Evolutionary conservation across 495 filamentous ascomycete genomes (phyloP).

Genomic region (Daldinia grandis): DNA sequence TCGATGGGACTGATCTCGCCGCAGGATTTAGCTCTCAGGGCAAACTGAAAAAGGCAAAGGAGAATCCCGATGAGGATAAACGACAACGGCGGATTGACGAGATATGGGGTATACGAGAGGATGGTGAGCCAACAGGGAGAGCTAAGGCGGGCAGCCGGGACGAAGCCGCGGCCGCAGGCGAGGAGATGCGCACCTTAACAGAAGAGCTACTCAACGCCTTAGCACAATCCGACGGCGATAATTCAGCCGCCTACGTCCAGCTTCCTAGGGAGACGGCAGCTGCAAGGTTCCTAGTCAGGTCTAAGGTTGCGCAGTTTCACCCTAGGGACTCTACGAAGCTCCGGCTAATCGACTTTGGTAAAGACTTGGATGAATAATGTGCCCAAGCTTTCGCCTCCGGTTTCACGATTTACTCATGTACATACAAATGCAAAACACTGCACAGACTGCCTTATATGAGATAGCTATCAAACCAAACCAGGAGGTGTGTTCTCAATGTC

Average conservation of each 20-base stretch:
- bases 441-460: neutral
- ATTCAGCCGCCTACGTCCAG: constrained; percentile 69
- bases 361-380: constrained; percentile 71
- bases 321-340: constrained; percentile 80
- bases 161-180: constrained; percentile 70
- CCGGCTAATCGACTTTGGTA: constrained; percentile 84
- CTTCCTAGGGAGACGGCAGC: constrained; percentile 80
- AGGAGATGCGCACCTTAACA: constrained; percentile 72
- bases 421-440: neutral
- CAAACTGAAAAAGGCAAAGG: constrained; percentile 69
- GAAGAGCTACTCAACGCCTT: constrained; percentile 68
- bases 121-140: constrained; percentile 44
- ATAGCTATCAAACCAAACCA: neutral
- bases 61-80: constrained; percentile 54
- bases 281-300: constrained; percentile 81
- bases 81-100: constrained; percentile 78
- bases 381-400: neutral
- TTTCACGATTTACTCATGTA: constrained; percentile 9
- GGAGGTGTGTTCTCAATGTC: neutral
- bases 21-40: constrained; percentile 78
- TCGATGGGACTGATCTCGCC: constrained; percentile 64
- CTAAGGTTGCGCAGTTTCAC: constrained; percentile 87
- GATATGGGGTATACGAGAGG: constrained; percentile 63
- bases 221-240: constrained; percentile 66
- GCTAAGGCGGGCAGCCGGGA: constrained; percentile 48